Base-by-base conservation (phyloP, 495 filamentous ascomycete species). In the Polyplosphaeria fusca region DNA sequence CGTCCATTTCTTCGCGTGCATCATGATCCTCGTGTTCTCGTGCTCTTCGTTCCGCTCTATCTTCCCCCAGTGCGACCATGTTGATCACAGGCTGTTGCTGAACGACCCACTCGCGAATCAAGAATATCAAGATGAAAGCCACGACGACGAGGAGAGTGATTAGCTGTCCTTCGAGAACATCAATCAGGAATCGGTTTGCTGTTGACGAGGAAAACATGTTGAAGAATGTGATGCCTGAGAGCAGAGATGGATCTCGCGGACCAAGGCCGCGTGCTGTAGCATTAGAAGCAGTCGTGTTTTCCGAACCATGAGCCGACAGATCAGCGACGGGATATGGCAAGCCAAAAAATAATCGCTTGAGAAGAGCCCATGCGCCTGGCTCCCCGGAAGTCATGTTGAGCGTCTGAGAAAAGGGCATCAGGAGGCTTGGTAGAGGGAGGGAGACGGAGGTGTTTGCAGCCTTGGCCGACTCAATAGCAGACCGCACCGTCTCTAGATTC, bases 101-200 rank as follows among this genome's bases (percentile, higher is more conserved):
- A 4, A 97, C 90, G 35, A 99, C 93, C 82, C 95, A 99, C 72
- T 99, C 93, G 16, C 93, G 78, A 46, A 99, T 96, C 16, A 99
- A 73, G 61, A 99, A 96, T 37, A 99, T 83, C 27, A 99, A 73
- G 47, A 99, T 95, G 68, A 97, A 97, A 42, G 84, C 87, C 47
- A 91, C 77, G 5, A 99, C 91, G 27, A 97, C 88, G 13, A 92
- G 74, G 1, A 95, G 70, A 5, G 92, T 96, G 56, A 99, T 94
- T 35, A 97, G 78, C 64, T 93, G 91, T 30, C 93, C 93, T 74
- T 99, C 93, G 4, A 96, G 70, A 0, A 88, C 84, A 54, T 91
- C 83, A 46, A 97, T 86, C 37, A 96, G 73, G 48, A 86, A 78
- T 37, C 83, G 82, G 67, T 98, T 97, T 60, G 95, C 65, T 14